These are phyloP conservation scores for Rickenella mellea DNA, from an alignment of 768 basidiomycete species.

Conservation along the genomic window DNA sequence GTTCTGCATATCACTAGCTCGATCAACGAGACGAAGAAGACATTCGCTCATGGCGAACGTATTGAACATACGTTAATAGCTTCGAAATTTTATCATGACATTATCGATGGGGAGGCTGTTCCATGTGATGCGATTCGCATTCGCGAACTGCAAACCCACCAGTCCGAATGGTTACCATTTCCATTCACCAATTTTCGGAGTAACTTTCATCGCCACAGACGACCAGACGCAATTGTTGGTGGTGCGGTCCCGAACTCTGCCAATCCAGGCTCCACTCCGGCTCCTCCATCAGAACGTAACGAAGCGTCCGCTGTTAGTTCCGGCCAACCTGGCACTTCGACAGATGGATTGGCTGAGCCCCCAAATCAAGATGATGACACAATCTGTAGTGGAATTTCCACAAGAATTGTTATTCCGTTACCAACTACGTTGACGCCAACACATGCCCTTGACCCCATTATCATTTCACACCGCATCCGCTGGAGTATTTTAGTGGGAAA, in stretches of 20 bases:
- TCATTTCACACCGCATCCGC: constrained; percentile 67
- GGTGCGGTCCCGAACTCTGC: too few relatives aligned
- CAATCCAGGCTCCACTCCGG: too few relatives aligned
- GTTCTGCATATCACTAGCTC: constrained; percentile 59
- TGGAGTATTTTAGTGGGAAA: constrained; percentile 78
- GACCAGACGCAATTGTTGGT: too few relatives aligned
- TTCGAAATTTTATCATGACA: constrained; percentile 56
- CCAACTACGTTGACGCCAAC: constrained; percentile 59
- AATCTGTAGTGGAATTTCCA: constrained; percentile 18
- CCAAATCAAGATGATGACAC: background rate
- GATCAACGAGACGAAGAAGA: constrained; percentile 66
- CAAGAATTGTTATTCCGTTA: constrained; percentile 38
- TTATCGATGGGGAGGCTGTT: constrained; percentile 49
- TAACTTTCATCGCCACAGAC: too few relatives aligned
- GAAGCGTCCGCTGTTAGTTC: background rate
- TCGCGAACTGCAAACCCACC: constrained; percentile 3
- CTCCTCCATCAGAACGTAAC: too few relatives aligned
- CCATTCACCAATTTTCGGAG: too few relatives aligned
- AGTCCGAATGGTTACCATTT: background rate
- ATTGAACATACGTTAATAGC: constrained; percentile 58
- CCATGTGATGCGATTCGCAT: constrained; percentile 17
- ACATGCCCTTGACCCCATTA: constrained; percentile 67
- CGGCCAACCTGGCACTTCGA: background rate
- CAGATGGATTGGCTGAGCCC: background rate
- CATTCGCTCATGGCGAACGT: constrained; percentile 40